Evolutionary conservation across 495 filamentous ascomycete genomes (phyloP).

Genomic region (Collariella sp.): DNA sequence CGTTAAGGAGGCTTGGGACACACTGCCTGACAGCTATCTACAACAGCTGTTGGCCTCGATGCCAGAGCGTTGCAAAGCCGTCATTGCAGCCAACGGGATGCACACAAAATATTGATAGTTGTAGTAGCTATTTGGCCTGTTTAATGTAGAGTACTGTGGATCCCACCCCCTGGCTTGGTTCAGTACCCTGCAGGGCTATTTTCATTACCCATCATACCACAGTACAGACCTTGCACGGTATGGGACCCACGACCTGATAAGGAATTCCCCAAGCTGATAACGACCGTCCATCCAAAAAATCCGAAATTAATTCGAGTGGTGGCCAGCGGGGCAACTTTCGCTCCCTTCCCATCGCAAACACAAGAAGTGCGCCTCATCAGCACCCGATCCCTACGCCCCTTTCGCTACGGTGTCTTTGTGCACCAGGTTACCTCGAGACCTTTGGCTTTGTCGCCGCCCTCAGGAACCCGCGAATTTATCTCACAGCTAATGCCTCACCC

Average conservation of each 20-base stretch:
- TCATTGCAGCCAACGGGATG: too few species aligned
- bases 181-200: too few species aligned
- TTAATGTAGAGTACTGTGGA: too few species aligned
- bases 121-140: too few species aligned
- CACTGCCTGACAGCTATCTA: too few species aligned
- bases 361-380: background rate
- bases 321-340: background rate
- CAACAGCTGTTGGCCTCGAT: too few species aligned
- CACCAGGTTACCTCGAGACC: constrained; percentile 11
- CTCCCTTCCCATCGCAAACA: background rate
- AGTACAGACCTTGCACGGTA: too few species aligned
- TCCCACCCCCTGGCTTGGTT: too few species aligned
- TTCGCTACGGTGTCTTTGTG: background rate
- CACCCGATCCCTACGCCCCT: background rate
- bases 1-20: too few species aligned
- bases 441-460: background rate
- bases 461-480: background rate
- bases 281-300: background rate
- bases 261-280: background rate
- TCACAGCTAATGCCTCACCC: constrained; percentile 18
- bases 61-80: too few species aligned
- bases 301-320: background rate
- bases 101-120: too few species aligned
- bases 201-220: too few species aligned
- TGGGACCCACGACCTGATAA: background rate